Base-by-base conservation (phyloP, 345 rosid species). In the Toxicodendron radicans region DNA sequence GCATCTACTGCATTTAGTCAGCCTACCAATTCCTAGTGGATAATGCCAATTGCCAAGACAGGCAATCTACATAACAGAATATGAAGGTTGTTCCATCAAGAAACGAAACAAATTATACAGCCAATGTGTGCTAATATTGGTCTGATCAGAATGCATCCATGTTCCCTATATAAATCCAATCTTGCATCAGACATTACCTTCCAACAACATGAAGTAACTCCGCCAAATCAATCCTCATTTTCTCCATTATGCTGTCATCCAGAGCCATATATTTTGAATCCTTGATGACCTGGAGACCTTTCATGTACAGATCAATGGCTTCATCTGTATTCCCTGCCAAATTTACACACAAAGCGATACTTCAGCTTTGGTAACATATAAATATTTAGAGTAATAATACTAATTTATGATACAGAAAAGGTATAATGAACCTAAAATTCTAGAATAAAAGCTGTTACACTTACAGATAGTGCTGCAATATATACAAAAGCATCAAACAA, bases 221-320 rank as follows among this genome's bases (percentile, higher is more conserved):
- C 18, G 95, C 97, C 82, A 94, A 86, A 80, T 94, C 97, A 82
- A 89, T 86, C 81, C 92, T 88, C 90, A 94, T 83, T 78, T 83
- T 89, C 86, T 87, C 97, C 86, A 92, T 75, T 70, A 87, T 24
- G 66, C 75, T 63, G 68, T 92, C 87, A 79, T 90, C 97, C 58
- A 84, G 51, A 45, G 86, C 79, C 87, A 84, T 64, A 75, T 83
- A 85, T 75, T 85, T 87, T 74, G 95, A 82, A 72, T 81, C 90
- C 79, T 88, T 89, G 73, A 94, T 85, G 56, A 90, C 78, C 72
- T 71, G 79, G 66, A 92, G 82, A 73, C 92, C 97, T 0, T 76
- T 87, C 84, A 76, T 88, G 68, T 94, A 94, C 57, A 89, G 76
- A 60, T 78, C 79, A 72, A 94, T 79, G 35, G 97, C 96, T 82